Conservation (phyloP, 139 green algal species). For the Pycnococcus provasolii region DNA sequence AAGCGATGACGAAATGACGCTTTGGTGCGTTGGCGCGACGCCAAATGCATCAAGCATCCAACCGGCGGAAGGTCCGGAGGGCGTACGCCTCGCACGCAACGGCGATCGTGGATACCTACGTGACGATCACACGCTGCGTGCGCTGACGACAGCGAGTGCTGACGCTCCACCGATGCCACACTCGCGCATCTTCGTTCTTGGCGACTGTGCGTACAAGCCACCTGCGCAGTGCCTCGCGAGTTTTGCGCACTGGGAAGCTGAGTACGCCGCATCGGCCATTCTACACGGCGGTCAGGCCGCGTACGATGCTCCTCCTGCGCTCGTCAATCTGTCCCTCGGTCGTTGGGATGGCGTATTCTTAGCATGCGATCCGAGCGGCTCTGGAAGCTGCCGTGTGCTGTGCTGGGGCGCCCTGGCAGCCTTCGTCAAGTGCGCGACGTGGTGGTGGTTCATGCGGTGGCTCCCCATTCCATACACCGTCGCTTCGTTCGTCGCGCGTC, state of each 20-base stretch:
- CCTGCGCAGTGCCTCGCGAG: background rate
- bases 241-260: constrained; percentile 10
- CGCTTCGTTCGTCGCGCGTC: too few relatives aligned
- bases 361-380: background rate
- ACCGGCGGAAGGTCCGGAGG: too few relatives aligned
- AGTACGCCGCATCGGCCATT: constrained; percentile 8
- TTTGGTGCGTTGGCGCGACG: too few relatives aligned
- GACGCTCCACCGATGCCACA: too few relatives aligned
- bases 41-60: too few relatives aligned
- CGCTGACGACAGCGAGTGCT: too few relatives aligned
- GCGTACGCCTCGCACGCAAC: too few relatives aligned
- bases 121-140: too few relatives aligned
- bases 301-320: background rate
- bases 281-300: background rate
- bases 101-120: too few relatives aligned
- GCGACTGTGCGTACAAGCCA: constrained; percentile 4
- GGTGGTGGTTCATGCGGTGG: constrained; percentile 3
- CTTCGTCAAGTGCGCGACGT: background rate
- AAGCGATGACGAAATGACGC: too few relatives aligned
- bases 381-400: background rate
- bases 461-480: constrained; percentile 3
- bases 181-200: background rate
- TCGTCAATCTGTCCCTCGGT: constrained; percentile 2
- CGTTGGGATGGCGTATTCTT: background rate
- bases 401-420: background rate